Base-by-base conservation (phyloP, 176 grass and related monocot species). In the Triticum turgidum region DNA sequence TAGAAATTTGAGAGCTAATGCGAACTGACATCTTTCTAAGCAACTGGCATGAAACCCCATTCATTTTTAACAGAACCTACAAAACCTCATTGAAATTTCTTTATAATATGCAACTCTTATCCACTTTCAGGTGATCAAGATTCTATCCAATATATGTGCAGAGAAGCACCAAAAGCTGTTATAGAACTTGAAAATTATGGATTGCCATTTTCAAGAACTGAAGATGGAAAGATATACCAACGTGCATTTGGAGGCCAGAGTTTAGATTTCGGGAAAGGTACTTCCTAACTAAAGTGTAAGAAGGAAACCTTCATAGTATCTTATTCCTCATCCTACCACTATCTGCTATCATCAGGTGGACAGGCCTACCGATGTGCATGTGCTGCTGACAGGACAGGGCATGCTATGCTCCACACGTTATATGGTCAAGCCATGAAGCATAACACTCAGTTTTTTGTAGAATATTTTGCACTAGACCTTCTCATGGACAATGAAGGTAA, bases 141-240 rank as follows among this genome's bases (percentile, higher is more conserved):
- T 94, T 86, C 97, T 84, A 94, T 99, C 83, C 94, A 99, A 35
- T 99, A 99, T 82, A 99, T 99, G 97, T 99, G 97, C 84, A 99
- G 97, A 90, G 97, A 99, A 94, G 97, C 97, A 83, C 97, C 97
- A 89, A 99, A 99, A 87, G 97, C 97, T 86, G 97, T 99, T 87
- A 99, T 99, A 82, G 97, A 99, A 62, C 94, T 99, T 72, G 97
- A 99, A 84, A 99, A 99, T 77, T 99, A 99, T 81, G 97, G 97
- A 27, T 87, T 99, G 51, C 97, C 97, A 81, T 99, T 99, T 77
- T 99, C 97, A 17, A 88, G 97, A 86, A 99, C 97, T 70, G 97
- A 99, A 90, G 94, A 99, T 91, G 97, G 97, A 66, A 99, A 97
- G 80, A 96, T 99, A 71, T 97, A 99, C 85, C 97, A 99, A 67